Base-by-base conservation (phyloP, 331 rosid genomes). In the Quercus lobata region DNA sequence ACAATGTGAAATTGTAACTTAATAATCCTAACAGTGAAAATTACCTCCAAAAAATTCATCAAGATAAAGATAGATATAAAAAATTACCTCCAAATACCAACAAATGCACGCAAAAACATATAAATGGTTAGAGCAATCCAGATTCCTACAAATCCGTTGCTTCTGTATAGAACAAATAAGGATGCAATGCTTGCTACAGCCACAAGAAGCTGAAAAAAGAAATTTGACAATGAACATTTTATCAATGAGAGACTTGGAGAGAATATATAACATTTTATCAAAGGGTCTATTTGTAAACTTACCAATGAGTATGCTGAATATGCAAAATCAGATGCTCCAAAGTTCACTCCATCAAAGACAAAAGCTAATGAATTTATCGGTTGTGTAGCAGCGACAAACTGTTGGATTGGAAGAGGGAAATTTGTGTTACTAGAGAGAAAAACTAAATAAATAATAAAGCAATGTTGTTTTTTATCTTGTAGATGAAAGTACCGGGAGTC, bases 301-400 rank as follows among this genome's bases (percentile, higher is more conserved):
- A 21, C 98, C 97, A 92, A 80, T 24, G 98, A 95, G 85, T 92
- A 95, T 10, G 98, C 98, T 18, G 92, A 85, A 55, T 95, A 95
- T 34, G 92, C 97, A 85, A 92, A 95, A 84, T 95, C 98, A 71
- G 98, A 95, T 16, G 98, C 98, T 6, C 98, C 98, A 78, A 88
- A 95, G 86, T 92, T 95, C 54, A 95, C 96, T 29, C 97, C 98
- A 80, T 95, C 98, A 53, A 95, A 95, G 29, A 92, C 97, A 65
- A 95, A 95, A 35, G 97, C 97, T 73, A 95, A 84, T 3, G 98
- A 87, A 37, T 95, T 95, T 81, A 95, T 83, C 18, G 98, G 98
- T 68, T 95, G 98, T 58, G 98, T 95, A 19, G 96, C 97, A 62
- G 98, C 97, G 57, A 95, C 93, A 84, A 95, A 95, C 98, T 95